Evolutionary conservation across 345 rosid species (phyloP).

Genomic region (Euphorbia pulcherrima): DNA sequence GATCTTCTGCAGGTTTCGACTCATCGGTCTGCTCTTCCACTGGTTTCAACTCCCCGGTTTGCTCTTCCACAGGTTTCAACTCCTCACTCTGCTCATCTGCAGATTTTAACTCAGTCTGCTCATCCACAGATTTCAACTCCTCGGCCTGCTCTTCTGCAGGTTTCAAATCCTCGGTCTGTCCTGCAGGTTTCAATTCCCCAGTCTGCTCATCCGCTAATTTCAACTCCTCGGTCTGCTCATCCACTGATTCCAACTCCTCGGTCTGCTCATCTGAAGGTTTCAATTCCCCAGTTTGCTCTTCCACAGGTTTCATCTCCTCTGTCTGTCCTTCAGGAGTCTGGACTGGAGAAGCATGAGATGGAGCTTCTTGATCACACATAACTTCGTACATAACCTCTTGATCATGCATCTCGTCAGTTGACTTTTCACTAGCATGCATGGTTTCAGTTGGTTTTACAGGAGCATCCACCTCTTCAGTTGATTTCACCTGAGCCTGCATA

Average conservation of each 20-base stretch:
- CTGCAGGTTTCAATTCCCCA: not conserved
- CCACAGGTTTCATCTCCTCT: not conserved
- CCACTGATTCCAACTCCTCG: not conserved
- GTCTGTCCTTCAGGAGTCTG: not conserved
- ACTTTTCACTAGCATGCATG: not conserved
- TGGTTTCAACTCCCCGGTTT: not conserved
- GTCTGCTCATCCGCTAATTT: not conserved
- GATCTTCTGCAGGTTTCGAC: not conserved
- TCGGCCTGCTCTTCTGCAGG: constrained; percentile 2
- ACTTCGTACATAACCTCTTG: constrained; percentile 4
- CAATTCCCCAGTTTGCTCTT: too few relatives aligned
- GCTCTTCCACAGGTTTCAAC: not conserved
- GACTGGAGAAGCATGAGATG: not conserved
- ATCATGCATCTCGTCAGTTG: not conserved
- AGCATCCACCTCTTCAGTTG: not conserved
- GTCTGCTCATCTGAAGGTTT: not conserved
- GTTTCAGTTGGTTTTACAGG: not conserved
- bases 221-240: not conserved
- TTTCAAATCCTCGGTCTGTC: not conserved
- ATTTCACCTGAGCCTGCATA: not conserved
- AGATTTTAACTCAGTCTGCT: not conserved
- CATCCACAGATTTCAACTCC: not conserved
- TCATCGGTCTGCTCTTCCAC: not conserved
- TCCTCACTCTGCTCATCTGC: not conserved
- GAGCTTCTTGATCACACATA: constrained; percentile 10